Evolutionary conservation across 257 asterid genomes (phyloP).

Genomic region (Solanum gandarillasii): DNA sequence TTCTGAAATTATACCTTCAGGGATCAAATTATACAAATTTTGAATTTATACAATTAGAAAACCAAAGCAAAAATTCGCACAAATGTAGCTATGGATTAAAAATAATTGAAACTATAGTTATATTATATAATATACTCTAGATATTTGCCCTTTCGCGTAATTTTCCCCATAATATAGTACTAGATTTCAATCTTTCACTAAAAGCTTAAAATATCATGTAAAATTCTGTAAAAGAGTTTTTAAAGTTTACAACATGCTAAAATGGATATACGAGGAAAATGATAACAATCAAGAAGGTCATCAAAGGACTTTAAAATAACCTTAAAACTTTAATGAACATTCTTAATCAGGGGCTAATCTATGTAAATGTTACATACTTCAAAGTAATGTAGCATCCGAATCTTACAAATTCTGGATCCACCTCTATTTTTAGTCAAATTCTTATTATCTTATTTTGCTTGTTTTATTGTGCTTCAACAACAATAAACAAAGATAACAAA

Average conservation of each 20-base stretch:
- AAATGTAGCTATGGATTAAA: too few species aligned
- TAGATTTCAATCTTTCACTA: not conserved
- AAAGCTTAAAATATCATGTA: not conserved
- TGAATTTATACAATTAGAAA: not conserved
- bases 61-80: not conserved
- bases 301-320: too few species aligned
- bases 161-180: not conserved
- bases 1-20: not conserved
- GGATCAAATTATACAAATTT: too few species aligned
- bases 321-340: too few species aligned
- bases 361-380: too few species aligned
- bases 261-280: not conserved
- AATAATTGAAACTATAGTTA: not conserved
- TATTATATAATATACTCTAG: not conserved
- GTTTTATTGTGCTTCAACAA: not conserved
- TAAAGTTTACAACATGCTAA: not conserved
- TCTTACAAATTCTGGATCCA: fast-evolving
- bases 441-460: not conserved
- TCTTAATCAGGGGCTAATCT: too few species aligned
- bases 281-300: too few species aligned
- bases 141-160: fast-evolving
- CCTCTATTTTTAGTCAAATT: too few species aligned
- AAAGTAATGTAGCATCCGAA: too few species aligned
- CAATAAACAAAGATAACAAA: not conserved
- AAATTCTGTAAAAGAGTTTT: not conserved